Percentiles rank a stretch among this genome's conserved stretches.
Evolutionary conservation across 306 rosid genomes (phyloP).

Genomic region (Vicia sativa): DNA sequence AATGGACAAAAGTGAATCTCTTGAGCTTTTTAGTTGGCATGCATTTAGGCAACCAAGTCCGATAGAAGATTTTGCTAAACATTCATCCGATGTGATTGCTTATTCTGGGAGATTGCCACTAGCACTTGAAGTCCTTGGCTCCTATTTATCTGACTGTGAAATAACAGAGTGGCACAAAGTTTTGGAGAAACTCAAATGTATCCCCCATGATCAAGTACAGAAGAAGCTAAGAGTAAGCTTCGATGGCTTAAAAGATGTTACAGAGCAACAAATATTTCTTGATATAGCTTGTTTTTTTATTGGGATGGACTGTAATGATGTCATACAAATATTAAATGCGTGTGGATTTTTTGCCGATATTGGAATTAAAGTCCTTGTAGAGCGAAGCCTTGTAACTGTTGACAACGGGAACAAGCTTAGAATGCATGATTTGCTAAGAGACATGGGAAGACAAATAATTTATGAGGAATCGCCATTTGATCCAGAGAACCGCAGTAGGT

Average conservation of each 20-base stretch:
- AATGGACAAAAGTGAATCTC: slow-evolving; percentile 16
- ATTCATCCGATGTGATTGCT: neutral
- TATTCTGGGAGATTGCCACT: slow-evolving; percentile 27
- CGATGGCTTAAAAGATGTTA: neutral
- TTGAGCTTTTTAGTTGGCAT: slow-evolving; percentile 20
- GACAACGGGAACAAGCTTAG: slow-evolving; percentile 9
- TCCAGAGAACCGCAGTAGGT: slow-evolving; percentile 19
- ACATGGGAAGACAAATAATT: slow-evolving; percentile 37
- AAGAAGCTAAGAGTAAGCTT: slow-evolving; percentile 19
- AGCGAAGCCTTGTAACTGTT: slow-evolving; percentile 13
- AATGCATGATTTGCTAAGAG: slow-evolving; percentile 35
- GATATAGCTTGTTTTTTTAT: slow-evolving; percentile 26
- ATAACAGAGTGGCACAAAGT: slow-evolving; percentile 19
- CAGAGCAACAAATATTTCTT: slow-evolving; percentile 9
- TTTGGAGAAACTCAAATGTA: slow-evolving; percentile 9
- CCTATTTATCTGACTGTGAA: slow-evolving; percentile 4
- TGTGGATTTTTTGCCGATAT: slow-evolving; percentile 9
- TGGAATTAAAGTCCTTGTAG: slow-evolving; percentile 18
- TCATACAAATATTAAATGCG: slow-evolving; percentile 4
- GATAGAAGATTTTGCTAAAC: neutral
- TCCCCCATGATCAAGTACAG: slow-evolving; percentile 14
- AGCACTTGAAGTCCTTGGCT: slow-evolving; percentile 35
- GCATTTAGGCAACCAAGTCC: slow-evolving; percentile 19
- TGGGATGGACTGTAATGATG: slow-evolving; percentile 17
- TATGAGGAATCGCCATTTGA: neutral